Evolutionary conservation across 495 filamentous ascomycete species (phyloP).

Genomic region (Lasiosphaeris hirsuta): DNA sequence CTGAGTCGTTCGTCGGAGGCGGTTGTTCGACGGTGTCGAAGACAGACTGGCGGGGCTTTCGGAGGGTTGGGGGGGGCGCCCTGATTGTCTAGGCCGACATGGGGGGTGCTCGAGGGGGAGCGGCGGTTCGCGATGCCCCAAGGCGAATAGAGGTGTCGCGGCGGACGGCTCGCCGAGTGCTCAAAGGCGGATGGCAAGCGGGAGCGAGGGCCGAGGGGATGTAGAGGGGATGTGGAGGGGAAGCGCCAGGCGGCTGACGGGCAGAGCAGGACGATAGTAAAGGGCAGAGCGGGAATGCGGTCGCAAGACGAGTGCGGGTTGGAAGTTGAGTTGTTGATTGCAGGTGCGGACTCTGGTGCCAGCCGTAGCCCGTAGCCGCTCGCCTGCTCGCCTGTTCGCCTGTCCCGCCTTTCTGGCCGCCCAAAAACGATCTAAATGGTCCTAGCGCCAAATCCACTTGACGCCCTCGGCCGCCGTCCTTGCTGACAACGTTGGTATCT

Average conservation of each 20-base stretch:
- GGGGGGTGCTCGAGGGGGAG: conserved; percentile 2
- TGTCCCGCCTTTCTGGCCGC: not conserved
- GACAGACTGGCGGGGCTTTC: not conserved
- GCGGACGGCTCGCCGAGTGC: not conserved
- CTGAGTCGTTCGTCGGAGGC: not conserved
- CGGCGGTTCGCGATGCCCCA: conserved; percentile 1
- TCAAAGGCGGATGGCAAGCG: not conserved
- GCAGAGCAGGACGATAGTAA: not conserved
- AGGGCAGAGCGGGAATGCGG: not conserved
- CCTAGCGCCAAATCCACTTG: conserved; percentile 13
- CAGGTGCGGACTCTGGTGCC: conserved; percentile 1
- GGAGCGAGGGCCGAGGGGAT: not conserved
- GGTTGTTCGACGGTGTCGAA: not conserved
- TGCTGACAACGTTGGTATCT: not conserved
- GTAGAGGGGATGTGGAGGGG: not conserved
- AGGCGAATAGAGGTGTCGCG: conserved; percentile 1
- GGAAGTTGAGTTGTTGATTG: conserved; percentile 16
- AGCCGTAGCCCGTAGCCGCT: conserved; percentile 20
- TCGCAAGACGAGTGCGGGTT: not conserved
- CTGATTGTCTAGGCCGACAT: conserved; percentile 13
- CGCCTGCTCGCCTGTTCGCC: conserved; percentile 13
- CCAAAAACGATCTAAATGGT: conserved; percentile 3
- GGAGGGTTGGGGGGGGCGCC: not conserved
- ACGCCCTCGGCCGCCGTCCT: not conserved
- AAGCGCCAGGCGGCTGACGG: not conserved